These are phyloP conservation scores for Panaeolus cyanescens DNA, from an alignment of 768 basidiomycete species.

Conservation along the genomic window DNA sequence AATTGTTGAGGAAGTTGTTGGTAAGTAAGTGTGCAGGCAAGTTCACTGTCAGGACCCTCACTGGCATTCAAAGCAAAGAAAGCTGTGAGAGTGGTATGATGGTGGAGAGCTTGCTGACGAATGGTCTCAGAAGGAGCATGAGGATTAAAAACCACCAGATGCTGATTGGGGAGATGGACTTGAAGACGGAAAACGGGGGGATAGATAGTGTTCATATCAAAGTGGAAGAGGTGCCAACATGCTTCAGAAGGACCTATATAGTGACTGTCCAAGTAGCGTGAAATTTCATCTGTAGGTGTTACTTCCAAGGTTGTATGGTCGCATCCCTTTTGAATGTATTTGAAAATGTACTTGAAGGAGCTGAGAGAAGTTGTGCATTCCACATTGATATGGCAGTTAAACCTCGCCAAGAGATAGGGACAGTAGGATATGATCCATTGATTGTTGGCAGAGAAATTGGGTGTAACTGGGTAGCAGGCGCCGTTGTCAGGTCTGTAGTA, in stretches of 20 bases:
- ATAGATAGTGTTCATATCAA: constrained; percentile 27
- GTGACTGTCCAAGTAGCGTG: too few relatives aligned
- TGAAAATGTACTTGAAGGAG: constrained; percentile 44
- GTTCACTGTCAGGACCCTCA: constrained; percentile 11
- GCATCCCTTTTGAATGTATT: constrained; percentile 52
- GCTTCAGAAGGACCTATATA: constrained; percentile 32
- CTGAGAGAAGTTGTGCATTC: constrained; percentile 40
- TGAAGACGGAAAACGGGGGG: constrained; percentile 41
- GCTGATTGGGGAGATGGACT: constrained; percentile 40
- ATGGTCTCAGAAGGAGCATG: constrained; percentile 19
- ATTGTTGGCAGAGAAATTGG: constrained; percentile 33
- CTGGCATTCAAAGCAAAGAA: constrained; percentile 26
- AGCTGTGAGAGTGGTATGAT: constrained; percentile 28
- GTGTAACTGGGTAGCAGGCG: constrained; percentile 11
- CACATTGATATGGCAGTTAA: constrained; percentile 51
- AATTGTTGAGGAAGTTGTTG: constrained; percentile 35
- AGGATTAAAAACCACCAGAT: constrained; percentile 32
- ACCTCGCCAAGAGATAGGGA: constrained; percentile 34
- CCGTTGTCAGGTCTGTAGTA: constrained; percentile 39
- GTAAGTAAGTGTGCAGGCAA: constrained; percentile 26
- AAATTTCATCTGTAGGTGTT: neutral
- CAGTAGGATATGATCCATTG: constrained; percentile 42
- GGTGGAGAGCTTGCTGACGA: constrained; percentile 1
- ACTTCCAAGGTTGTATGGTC: constrained; percentile 41
- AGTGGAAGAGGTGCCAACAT: constrained; percentile 30